Evolutionary conservation across 306 rosid species (phyloP).

Genomic region (Vigna angularis): DNA sequence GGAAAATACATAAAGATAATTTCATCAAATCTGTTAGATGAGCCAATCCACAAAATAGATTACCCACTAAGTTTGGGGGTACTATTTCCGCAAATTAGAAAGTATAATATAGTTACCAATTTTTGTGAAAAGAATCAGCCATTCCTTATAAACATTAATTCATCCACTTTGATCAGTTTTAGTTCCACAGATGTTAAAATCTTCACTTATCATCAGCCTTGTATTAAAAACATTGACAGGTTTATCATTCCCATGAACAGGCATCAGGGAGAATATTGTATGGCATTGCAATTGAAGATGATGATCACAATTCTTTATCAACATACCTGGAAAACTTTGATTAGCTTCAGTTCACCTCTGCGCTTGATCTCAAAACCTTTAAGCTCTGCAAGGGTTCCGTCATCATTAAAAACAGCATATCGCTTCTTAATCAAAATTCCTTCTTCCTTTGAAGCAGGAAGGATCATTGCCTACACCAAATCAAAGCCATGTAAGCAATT

Average conservation of each 20-base stretch:
- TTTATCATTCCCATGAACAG: not conserved
- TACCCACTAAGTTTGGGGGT: slow-evolving; percentile 5
- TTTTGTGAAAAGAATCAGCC: too few species aligned
- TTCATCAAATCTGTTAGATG: slow-evolving; percentile 25
- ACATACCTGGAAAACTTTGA: slow-evolving; percentile 96
- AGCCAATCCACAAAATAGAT: slow-evolving; percentile 8
- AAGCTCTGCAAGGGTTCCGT: slow-evolving; percentile 96
- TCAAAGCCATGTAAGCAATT: slow-evolving; percentile 10
- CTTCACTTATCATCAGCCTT: slow-evolving; percentile 28
- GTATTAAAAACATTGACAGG: slow-evolving; percentile 5
- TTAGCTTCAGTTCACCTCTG: slow-evolving; percentile 98
- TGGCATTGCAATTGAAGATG: slow-evolving; percentile 21
- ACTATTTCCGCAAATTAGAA: slow-evolving; percentile 5
- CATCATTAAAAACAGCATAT: slow-evolving; percentile 96
- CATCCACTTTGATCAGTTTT: slow-evolving; percentile 27
- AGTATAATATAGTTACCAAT: not conserved
- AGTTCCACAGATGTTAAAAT: slow-evolving; percentile 6
- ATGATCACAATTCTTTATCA: slow-evolving; percentile 30
- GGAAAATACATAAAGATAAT: slow-evolving; percentile 4
- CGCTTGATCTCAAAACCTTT: slow-evolving; percentile 99
- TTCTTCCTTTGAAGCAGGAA: slow-evolving; percentile 99
- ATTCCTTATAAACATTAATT: too few species aligned
- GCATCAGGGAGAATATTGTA: slow-evolving; percentile 5
- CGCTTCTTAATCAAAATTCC: slow-evolving; percentile 97
- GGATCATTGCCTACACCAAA: slow-evolving; percentile 87